These are phyloP conservation scores for Hylodesmum podocarpum DNA, from an alignment of 306 rosid species.

Conservation along the genomic window DNA sequence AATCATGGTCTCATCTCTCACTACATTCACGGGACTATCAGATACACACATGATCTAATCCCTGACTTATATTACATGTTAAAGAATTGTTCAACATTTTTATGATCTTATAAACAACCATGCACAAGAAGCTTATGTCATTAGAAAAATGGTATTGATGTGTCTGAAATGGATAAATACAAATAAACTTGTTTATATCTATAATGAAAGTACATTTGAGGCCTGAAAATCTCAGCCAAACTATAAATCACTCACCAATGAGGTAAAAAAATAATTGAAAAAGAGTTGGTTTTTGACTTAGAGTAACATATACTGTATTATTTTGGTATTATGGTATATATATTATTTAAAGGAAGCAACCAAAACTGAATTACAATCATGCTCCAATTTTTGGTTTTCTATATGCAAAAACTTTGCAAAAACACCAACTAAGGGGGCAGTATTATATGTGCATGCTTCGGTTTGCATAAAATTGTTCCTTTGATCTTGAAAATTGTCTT, in stretches of 20 bases:
- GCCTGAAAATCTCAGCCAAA: conserved; percentile 31
- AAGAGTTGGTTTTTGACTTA: neutral
- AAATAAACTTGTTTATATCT: neutral
- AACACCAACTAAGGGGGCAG: conserved; percentile 86
- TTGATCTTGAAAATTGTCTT: conserved; percentile 66
- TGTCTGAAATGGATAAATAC: neutral
- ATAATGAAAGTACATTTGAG: conserved; percentile 27
- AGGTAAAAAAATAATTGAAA: neutral
- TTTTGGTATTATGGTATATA: conserved; percentile 13
- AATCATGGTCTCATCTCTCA: no score
- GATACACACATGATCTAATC: no score
- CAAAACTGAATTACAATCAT: conserved; percentile 40
- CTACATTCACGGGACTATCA: no score
- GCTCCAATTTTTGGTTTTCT: conserved; percentile 40
- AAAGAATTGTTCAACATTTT: no score
- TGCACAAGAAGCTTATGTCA: neutral
- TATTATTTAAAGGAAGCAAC: conserved; percentile 52
- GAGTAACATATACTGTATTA: conserved; percentile 10
- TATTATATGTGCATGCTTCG: conserved; percentile 95
- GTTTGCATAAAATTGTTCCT: conserved; percentile 91
- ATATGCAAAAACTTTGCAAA: conserved; percentile 68
- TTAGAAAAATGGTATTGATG: neutral
- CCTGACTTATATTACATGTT: no score
- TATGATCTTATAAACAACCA: no score
- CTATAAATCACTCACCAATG: conserved; percentile 4